These are phyloP conservation scores for Sonneratia alba DNA, from an alignment of 345 rosid genomes.

Conservation along the genomic window DNA sequence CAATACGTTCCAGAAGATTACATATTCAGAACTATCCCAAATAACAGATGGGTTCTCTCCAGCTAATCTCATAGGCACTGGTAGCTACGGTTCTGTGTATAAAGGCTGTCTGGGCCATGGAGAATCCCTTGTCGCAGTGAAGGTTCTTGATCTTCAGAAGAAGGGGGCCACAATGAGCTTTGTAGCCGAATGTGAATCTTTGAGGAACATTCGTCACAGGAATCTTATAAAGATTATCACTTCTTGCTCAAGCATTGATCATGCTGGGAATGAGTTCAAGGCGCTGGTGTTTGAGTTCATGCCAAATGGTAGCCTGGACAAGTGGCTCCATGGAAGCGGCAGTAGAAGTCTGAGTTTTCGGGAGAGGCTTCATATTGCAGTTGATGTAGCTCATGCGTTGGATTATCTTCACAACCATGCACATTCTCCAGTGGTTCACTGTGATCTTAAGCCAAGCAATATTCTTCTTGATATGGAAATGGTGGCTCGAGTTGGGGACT, in stretches of 20 bases:
- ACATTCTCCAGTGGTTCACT: slow-evolving; percentile 17
- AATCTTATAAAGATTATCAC: slow-evolving; percentile 41
- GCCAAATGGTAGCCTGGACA: slow-evolving; percentile 40
- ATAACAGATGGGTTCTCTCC: slow-evolving; percentile 27
- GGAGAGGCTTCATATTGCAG: slow-evolving; percentile 26
- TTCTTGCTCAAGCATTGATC: slow-evolving; percentile 40
- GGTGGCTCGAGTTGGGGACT: slow-evolving; percentile 22
- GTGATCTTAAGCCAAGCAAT: slow-evolving; percentile 46
- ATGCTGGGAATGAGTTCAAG: slow-evolving; percentile 38
- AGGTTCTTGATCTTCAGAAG: slow-evolving; percentile 26
- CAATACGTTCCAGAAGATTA: slow-evolving; percentile 10
- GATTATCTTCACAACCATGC: slow-evolving; percentile 21
- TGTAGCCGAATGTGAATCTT: slow-evolving; percentile 33
- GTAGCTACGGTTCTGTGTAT: slow-evolving; percentile 27
- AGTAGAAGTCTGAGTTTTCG: slow-evolving; percentile 12
- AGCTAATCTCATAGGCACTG: slow-evolving; percentile 18
- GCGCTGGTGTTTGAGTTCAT: slow-evolving; percentile 38
- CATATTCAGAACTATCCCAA: slow-evolving; percentile 19
- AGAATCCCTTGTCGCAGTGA: slow-evolving; percentile 12
- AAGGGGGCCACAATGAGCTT: slow-evolving; percentile 38
- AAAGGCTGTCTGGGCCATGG: slow-evolving; percentile 16
- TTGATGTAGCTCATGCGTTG: slow-evolving; percentile 25
- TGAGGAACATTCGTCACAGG: slow-evolving; percentile 32
- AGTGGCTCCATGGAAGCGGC: slow-evolving; percentile 25
- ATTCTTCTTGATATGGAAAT: slow-evolving; percentile 25